Conservation (phyloP, 2,329 filamentous ascomycete genomes). For the Fusarium chlamydosporum region DNA sequence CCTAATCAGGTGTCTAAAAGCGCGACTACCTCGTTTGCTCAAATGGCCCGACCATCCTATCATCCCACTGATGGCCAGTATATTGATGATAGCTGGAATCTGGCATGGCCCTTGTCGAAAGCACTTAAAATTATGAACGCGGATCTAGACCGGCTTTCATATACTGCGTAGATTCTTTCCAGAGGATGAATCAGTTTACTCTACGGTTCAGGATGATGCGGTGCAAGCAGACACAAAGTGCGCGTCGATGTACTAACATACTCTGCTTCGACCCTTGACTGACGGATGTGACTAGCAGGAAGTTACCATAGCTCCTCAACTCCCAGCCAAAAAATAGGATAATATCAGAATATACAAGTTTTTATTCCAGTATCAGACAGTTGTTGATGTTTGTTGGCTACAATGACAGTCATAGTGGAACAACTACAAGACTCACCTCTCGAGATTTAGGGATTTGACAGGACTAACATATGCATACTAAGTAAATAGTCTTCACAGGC, state of each 20-base stretch:
- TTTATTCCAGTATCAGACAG: no score
- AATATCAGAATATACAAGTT: background rate
- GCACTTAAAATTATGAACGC: constrained; percentile 1
- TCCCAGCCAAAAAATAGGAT: background rate
- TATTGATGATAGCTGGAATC: no score
- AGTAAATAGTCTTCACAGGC: background rate
- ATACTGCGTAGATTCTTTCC: constrained; percentile 23
- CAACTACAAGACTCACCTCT: no score
- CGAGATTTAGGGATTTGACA: background rate
- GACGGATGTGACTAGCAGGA: constrained; percentile 32
- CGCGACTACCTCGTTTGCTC: no score
- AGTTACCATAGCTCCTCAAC: background rate
- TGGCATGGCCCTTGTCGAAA: no score
- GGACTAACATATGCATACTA: background rate
- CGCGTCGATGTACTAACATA: constrained; percentile 42
- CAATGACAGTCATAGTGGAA: background rate
- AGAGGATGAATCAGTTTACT: constrained; percentile 17
- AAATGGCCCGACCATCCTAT: no score
- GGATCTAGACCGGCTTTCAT: constrained; percentile 5
- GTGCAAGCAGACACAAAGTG: constrained; percentile 18
- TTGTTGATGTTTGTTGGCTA: no score
- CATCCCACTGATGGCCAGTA: no score
- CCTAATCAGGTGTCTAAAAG: no score
- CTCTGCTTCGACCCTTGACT: constrained; percentile 40
- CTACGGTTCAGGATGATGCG: constrained; percentile 22